Base-by-base conservation (phyloP, 768 basidiomycete genomes). In the Amyloporia xantha region DNA sequence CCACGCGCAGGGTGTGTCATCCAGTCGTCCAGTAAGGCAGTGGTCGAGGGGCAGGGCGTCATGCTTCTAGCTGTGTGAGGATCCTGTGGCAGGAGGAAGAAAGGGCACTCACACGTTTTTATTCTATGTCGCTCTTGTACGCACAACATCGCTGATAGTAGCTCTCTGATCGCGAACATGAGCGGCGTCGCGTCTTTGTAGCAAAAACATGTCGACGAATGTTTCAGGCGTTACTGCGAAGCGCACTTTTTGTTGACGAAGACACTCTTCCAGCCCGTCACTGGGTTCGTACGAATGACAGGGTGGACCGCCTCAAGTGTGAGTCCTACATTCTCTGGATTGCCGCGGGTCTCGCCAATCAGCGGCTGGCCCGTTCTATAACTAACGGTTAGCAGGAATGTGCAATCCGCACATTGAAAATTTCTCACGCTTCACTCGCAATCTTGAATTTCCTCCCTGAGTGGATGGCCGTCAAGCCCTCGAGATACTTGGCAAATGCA, bases 381-480 rank as follows among this genome's bases (percentile, higher is more conserved):
- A n/a, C 40, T 47, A 41, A 19, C 39, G 36, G 33, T 33, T 44
- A 19, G 2, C 20, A 5, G 37, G 7, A 17, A 23, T n/a, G 39
- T 21, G 3, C 33, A 13, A 33, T n/a, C 1, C 12, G 6, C 4
- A 19, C 4, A 15, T 53, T 62, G 12, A 43, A 71, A 26, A 17
- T 6, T 13, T 9, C 30, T 33, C 15, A 33, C 41, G 41, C 5
- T 11, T 41, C 25, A 2, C 27, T 40, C 21, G 13, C 13, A 21
- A 71, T 59, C 33, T 66, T 48, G 61, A 76, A 77, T 46, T 66
- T 62, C 42, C 68, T 62, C 17, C 70, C 79, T 37, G 68, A 63
- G 55, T 84, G 81, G 1, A 74, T 60, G 0, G 82, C 82, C 1
- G 75, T 78, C 12, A 84, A 63, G 6, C 77, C 76, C 57, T 82